Base-by-base conservation (phyloP, 495 filamentous ascomycete species). In the Penicillium malachiteum region DNA sequence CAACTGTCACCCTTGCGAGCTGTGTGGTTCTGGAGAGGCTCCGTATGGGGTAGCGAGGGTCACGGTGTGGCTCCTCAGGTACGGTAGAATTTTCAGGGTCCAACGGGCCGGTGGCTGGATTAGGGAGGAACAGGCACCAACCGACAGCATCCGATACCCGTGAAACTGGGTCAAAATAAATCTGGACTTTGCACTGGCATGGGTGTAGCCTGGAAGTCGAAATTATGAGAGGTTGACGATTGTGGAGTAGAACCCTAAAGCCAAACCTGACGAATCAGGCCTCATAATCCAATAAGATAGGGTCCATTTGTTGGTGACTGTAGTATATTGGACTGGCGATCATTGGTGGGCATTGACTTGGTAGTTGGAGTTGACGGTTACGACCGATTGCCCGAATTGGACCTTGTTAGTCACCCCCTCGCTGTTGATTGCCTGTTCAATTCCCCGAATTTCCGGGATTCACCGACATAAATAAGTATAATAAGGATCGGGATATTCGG, bases 81-180 rank as follows among this genome's bases (percentile, higher is more conserved):
- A 18, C 16, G 32, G 35, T 39, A 18, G 39, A 48, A 44, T 16
- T 8, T 32, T 31, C 40, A 33, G 48, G 52, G 50, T 55, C 39
- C 53, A 49, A 50, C 48, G 48, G 48, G 50, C 48, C 57, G 60
- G 48, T 59, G 57, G 59, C 63, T 63, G 45, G 40, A 63, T 52
- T 55, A 63, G 64, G 64, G 55, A 64, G 61, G 54, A 65, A 60
- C 54, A 67, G 64, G 56, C 62, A 67, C 53, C 43, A 44, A 41
- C 49, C 45, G 58, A 54, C 52, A 34, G 13, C 37, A 14, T 33
- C 39, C 31, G 33, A 8, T 52, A 47, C 42, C 34, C 21, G 21
- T n/a, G n/a, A n/a, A n/a, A 4, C 21, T 4, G 21, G 21, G 21
- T 26, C 21, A 26, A 26, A 4, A 26, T 33, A 9, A 17, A 49